These are phyloP conservation scores for Fusarium algeriense DNA, from an alignment of 2,329 filamentous ascomycete species.

Conservation along the genomic window DNA sequence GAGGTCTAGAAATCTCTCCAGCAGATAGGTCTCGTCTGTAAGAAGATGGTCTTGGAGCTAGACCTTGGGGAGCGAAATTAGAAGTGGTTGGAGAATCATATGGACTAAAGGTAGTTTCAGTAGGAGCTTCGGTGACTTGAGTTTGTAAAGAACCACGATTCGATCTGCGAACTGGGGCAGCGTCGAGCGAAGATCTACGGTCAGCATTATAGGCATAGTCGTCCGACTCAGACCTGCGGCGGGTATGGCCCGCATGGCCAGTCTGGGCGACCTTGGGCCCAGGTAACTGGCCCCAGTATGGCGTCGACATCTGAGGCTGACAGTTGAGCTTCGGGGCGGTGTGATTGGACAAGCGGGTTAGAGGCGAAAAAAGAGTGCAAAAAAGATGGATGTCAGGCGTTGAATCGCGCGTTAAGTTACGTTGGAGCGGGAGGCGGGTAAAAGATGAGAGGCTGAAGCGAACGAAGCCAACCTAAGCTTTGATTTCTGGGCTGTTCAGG, in stretches of 20 bases:
- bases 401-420: constrained; percentile 30
- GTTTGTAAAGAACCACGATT: constrained; percentile 69
- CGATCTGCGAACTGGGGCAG: constrained; percentile 58
- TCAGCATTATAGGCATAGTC: constrained; percentile 49
- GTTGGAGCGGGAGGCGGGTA: constrained; percentile 37
- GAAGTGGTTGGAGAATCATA: constrained; percentile 67
- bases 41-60: constrained; percentile 71
- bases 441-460: constrained; percentile 33
- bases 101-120: constrained; percentile 70
- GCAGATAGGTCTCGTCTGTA: constrained; percentile 62
- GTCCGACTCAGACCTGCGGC: constrained; percentile 53
- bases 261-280: constrained; percentile 56
- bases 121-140: constrained; percentile 64
- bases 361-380: constrained; percentile 20
- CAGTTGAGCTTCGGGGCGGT: constrained; percentile 30
- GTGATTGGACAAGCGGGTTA: constrained; percentile 45
- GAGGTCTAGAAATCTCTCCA: constrained; percentile 57
- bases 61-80: constrained; percentile 63
- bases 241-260: constrained; percentile 47
- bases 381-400: constrained; percentile 27
- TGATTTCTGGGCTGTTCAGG: constrained; percentile 26
- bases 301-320: constrained; percentile 59
- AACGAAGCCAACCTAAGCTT: constrained; percentile 24
- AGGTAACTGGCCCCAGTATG: constrained; percentile 71
- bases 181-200: constrained; percentile 50